Percentiles rank a stretch among this genome's conserved stretches.
Evolutionary conservation across 1,284 basidiomycete genomes (phyloP).

Genomic region (Vanrija pseudolonga): DNA sequence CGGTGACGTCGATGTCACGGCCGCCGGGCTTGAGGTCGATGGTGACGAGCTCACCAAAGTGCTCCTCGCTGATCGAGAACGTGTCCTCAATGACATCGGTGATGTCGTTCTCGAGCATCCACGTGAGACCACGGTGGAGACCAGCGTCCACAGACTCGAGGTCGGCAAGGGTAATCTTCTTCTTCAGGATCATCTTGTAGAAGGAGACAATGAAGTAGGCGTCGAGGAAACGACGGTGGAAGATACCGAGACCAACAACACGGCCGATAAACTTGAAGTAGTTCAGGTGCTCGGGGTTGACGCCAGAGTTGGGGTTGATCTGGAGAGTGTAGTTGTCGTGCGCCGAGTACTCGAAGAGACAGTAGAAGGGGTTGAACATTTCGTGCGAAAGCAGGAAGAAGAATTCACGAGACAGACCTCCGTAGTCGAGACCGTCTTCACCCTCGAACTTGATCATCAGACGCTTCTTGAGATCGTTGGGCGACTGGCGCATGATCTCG

Average conservation of each 20-base stretch:
- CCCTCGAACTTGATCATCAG: slow-evolving; percentile 99
- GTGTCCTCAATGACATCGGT: slow-evolving; percentile 91
- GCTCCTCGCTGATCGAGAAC: slow-evolving; percentile 91
- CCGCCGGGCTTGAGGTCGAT: slow-evolving; percentile 89
- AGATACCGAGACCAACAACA: slow-evolving; percentile 89
- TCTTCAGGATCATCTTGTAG: slow-evolving; percentile 97
- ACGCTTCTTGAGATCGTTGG: slow-evolving; percentile 92
- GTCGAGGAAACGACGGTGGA: slow-evolving; percentile 97
- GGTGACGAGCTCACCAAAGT: slow-evolving; percentile 93
- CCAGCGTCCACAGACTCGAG: slow-evolving; percentile 87
- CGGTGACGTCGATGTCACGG: slow-evolving; percentile 78
- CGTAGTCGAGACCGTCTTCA: slow-evolving; percentile 97
- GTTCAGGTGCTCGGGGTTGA: slow-evolving; percentile 98
- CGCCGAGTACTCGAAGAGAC: slow-evolving; percentile 97
- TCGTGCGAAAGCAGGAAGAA: slow-evolving; percentile 99
- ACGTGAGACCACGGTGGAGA: slow-evolving; percentile 83
- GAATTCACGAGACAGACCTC: slow-evolving; percentile 96
- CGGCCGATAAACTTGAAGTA: slow-evolving; percentile 99
- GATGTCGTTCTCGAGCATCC: slow-evolving; percentile 99
- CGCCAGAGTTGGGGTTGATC: slow-evolving; percentile 94
- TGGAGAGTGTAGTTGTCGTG: slow-evolving; percentile 99
- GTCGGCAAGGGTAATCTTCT: slow-evolving; percentile 79
- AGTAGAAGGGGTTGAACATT: slow-evolving; percentile 98
- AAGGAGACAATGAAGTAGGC: slow-evolving; percentile 98
- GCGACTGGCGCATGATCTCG: slow-evolving; percentile 85